Evolutionary conservation across 768 basidiomycete genomes (phyloP), one percentile per base, ranked within the genome.

Genomic region (Boletus pseudopeckii): DNA sequence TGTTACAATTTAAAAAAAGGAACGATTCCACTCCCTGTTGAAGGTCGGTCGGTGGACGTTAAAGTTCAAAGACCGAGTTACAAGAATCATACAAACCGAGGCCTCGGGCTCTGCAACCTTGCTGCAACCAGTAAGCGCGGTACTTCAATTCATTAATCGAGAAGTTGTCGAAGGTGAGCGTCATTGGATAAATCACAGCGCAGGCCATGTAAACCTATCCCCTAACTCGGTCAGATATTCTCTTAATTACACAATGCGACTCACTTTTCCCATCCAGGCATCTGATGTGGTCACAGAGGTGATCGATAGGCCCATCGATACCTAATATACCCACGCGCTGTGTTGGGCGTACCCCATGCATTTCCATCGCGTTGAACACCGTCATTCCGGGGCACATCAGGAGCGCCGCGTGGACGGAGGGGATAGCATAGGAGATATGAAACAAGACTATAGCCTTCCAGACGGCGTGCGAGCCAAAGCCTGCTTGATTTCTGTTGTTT

Each of bases 341-440:
- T 6, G 67, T 65, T 5, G 64, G 49, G 14, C 60, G 65, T 17
- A 68, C 53, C 17, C 30, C n/a, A 15, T 64, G 48, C 46, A 60
- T 42, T 34, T 65, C 57, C 56, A 63, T 50, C 13, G 55, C 57
- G 28, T 59, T 58, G 54, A 62, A 64, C 40, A 64, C 66, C 13
- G 68, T 60, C 18, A 56, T 48, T 9, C 69, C 62, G 17, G 61
- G 65, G 52, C 65, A 72, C 62, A 71, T 66, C 34, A 70, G 44
- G 0, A 65, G 67, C 1, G 61, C 65, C 2, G 68, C 70, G 11
- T 55, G 42, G 24, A 53, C 52, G 14, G 64, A 65, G 20, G 53
- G 42, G 26, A 71, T 41, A 10, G 45, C 55, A 14, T 65, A 60
- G 62, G 22, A 68, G 33, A 70, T 63, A 17, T 63, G 59, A 56